Percentiles rank a stretch among this genome's conserved stretches.
phyloP scores from a whole-genome alignment of 1,284 basidiomycete species.

The Sporisorium iseilematis-ciliati region DNA sequence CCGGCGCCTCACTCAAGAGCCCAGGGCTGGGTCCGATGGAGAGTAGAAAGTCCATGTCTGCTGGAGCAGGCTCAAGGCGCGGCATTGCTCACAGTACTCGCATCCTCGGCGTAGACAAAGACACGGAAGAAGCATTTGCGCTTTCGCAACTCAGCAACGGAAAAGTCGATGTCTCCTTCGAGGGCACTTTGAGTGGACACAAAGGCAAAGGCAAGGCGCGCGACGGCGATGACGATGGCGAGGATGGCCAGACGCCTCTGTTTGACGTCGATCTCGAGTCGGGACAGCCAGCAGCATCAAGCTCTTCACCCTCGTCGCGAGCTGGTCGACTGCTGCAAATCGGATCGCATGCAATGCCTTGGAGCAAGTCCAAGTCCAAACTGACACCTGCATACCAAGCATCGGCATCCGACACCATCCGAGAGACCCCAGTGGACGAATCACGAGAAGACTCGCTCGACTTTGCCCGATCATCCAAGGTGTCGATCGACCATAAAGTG shows the following conservation, averaged over 20 bases:
- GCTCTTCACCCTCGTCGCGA: conserved; percentile 3
- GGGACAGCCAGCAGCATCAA: conserved; percentile 9
- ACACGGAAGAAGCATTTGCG: conserved; percentile 22
- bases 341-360: conserved; percentile 21
- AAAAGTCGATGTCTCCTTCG: conserved; percentile 51
- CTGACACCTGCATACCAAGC: neutral
- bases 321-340: conserved; percentile 27
- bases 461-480: conserved; percentile 5
- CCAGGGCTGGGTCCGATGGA: neutral
- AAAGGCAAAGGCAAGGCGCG: conserved; percentile 32
- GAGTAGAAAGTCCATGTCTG: conserved; percentile 30
- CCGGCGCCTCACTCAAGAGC: neutral
- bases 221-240: conserved; percentile 3
- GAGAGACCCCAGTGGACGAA: neutral
- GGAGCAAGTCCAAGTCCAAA: conserved; percentile 20
- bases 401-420: neutral
- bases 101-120: conserved; percentile 32
- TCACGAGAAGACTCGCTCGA: conserved; percentile 25
- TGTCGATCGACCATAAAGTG: neutral
- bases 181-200: conserved; percentile 16
- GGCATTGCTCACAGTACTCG: conserved; percentile 46
- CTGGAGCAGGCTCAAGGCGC: conserved; percentile 28
- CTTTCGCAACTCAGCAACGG: conserved; percentile 38
- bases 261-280: conserved; percentile 46
- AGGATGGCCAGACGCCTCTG: conserved; percentile 8